Evolutionary conservation across 768 basidiomycete species (phyloP), one percentile per base, ranked within the genome.

Genomic region (Naganishia vaughanmartiniae): DNA sequence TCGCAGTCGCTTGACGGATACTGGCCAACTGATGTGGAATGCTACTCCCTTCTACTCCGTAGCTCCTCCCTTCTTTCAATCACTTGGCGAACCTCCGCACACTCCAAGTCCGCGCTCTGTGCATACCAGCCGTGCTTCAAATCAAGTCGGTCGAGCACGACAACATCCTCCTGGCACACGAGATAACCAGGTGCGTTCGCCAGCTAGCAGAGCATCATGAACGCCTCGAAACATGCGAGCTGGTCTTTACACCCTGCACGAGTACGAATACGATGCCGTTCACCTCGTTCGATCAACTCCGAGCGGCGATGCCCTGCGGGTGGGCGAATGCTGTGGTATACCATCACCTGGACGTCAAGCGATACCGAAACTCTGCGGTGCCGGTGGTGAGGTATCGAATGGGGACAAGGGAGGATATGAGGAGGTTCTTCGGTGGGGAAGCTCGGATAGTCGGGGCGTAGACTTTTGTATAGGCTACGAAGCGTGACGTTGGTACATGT

Each of bases 61-160:
- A 63, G 60, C 26, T 63, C 21, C 17, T 63, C 24, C 60, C 60
- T 3, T 63, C 26, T n/a, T 28, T 63, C 24, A 4, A 10, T 26
- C 21, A 11, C 19, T 26, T 63, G 24, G 36, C 28, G 36, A 26
- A 63, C 60, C 24, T 63, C 15, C 60, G 39, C 19, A 30, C 2
- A 42, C 24, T 63, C 39, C 60, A 63, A n/a, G 30, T 63, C 17
- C 60, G 28, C 24, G 60, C 60, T 26, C 4, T 45, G 26, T 39
- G 36, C 39, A 26, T 24, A 4, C 21, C 42, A 26, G 24, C 60
- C 11, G 36, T 42, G 4, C 42, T 63, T 6, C 39, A 26, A 15
- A 42, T 28, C 60, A 63, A 36, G 39, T n/a, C 60, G 24, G 33
- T 30, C n/a, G 60, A 63, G 46, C 60, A 63, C 14, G 39, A 42